Percentiles rank a stretch among this genome's conserved stretches.
These are phyloP conservation scores for Gossypium gossypioides DNA, from an alignment of 441 rosid genomes.

Conservation along the genomic window DNA sequence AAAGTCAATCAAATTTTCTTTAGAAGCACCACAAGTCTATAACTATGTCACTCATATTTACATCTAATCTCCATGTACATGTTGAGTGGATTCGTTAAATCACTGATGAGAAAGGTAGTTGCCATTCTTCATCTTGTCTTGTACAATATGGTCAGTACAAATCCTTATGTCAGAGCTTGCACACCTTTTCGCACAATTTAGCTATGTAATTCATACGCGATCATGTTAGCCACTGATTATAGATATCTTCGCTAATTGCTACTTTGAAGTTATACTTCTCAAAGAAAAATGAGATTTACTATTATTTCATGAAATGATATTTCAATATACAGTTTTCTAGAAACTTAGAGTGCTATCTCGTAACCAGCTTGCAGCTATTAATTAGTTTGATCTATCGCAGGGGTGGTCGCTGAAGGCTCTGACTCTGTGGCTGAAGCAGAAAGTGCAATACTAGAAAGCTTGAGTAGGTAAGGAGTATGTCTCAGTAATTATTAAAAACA, in stretches of 20 bases:
- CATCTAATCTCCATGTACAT: background rate
- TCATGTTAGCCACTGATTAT: background rate
- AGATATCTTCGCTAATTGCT: background rate
- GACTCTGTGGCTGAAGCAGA: slow-evolving; percentile 68
- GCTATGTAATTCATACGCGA: background rate
- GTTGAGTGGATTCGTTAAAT: background rate
- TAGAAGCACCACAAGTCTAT: background rate
- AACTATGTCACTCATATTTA: background rate
- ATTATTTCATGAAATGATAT: background rate
- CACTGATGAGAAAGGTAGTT: background rate
- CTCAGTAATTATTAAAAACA: background rate
- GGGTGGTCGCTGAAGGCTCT: slow-evolving; percentile 59
- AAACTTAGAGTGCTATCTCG: background rate
- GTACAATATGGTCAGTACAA: background rate
- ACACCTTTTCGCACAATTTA: background rate
- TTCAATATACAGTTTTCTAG: background rate
- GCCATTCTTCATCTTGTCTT: background rate
- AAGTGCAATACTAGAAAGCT: slow-evolving; percentile 57
- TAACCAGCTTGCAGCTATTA: slow-evolving; percentile 16
- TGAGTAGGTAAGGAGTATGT: slow-evolving; percentile 50
- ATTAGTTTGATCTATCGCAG: slow-evolving; percentile 23
- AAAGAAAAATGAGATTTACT: background rate
- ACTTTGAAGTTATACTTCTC: background rate
- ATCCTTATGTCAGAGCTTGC: background rate
- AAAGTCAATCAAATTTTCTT: background rate